phyloP scores from a whole-genome alignment of 1,139 yeast species.

The Kluyveromyces sp. region DNA sequence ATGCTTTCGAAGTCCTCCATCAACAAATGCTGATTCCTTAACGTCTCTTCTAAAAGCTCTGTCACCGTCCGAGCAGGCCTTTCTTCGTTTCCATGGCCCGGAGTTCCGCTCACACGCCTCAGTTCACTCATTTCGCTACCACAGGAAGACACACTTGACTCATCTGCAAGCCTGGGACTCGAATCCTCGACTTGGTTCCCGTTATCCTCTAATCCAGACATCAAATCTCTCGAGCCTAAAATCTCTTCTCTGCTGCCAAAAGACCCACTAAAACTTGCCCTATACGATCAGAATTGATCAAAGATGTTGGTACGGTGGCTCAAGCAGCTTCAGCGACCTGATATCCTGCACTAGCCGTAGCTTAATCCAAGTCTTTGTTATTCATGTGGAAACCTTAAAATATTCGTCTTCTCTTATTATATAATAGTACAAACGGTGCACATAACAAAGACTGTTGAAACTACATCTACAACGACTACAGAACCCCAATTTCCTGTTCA shows the following conservation, averaged over 20 bases:
- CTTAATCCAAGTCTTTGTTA: too few relatives aligned
- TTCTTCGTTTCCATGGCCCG: neutral
- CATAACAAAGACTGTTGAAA: too few relatives aligned
- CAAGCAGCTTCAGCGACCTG: too few relatives aligned
- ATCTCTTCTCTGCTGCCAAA: neutral
- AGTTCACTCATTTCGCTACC: neutral
- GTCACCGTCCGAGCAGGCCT: slow-evolving; percentile 1
- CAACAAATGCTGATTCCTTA: slow-evolving; percentile 5
- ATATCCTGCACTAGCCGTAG: too few relatives aligned
- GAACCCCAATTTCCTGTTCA: neutral
- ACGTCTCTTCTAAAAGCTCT: slow-evolving; percentile 1
- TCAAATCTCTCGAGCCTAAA: neutral
- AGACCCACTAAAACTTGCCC: neutral
- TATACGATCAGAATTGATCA: too few relatives aligned
- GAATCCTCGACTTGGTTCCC: neutral
- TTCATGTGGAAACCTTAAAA: too few relatives aligned
- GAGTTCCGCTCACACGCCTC: neutral
- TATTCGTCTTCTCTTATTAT: too few relatives aligned
- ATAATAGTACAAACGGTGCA: too few relatives aligned
- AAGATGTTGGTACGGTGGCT: too few relatives aligned
- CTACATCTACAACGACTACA: neutral
- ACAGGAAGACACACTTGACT: slow-evolving; percentile 4
- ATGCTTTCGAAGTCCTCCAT: slow-evolving; percentile 11
- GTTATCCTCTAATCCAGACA: neutral
- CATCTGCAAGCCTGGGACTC: slow-evolving; percentile 4